Percentiles rank a stretch among this genome's conserved stretches.
These are phyloP conservation scores for Zasmidium angulare DNA, from an alignment of 2,329 filamentous ascomycete species.

Conservation along the genomic window DNA sequence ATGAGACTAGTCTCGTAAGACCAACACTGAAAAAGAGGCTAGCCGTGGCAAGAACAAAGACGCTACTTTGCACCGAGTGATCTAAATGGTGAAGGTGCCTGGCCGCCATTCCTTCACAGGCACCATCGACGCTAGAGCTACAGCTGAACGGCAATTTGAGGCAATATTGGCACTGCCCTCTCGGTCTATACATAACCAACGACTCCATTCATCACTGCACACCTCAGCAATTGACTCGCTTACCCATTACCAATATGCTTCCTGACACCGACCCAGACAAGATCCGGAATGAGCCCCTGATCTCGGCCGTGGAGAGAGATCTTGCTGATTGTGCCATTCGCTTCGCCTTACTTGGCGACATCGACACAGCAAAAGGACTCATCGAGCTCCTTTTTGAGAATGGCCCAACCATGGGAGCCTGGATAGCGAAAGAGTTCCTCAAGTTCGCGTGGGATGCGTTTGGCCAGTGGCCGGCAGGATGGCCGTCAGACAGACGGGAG, in stretches of 20 bases:
- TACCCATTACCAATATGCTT: background rate
- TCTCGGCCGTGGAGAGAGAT: background rate
- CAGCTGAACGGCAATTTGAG: background rate
- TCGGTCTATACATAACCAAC: background rate
- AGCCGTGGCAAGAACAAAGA: too few species aligned
- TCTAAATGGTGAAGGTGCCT: background rate
- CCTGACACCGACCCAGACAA: background rate
- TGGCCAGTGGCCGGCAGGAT: background rate
- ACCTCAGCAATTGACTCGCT: background rate
- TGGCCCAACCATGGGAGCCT: background rate
- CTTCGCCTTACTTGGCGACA: background rate
- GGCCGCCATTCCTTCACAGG: background rate
- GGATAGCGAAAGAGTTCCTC: background rate
- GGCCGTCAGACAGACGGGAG: background rate
- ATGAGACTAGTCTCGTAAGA: too few species aligned
- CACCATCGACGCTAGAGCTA: background rate
- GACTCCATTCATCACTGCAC: background rate
- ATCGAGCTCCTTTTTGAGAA: background rate
- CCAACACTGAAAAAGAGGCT: too few species aligned
- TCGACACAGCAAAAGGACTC: background rate
- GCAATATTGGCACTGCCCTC: background rate
- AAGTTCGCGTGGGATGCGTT: conserved; percentile 1
- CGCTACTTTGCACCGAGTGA: too few species aligned
- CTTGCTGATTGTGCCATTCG: background rate
- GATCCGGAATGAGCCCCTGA: background rate